A percentile compares a stretch with the other conserved stretches of the same genome.
phyloP scores from a whole-genome alignment of 1,139 yeast genomes.

The Cylindricascospora bacillispora region DNA sequence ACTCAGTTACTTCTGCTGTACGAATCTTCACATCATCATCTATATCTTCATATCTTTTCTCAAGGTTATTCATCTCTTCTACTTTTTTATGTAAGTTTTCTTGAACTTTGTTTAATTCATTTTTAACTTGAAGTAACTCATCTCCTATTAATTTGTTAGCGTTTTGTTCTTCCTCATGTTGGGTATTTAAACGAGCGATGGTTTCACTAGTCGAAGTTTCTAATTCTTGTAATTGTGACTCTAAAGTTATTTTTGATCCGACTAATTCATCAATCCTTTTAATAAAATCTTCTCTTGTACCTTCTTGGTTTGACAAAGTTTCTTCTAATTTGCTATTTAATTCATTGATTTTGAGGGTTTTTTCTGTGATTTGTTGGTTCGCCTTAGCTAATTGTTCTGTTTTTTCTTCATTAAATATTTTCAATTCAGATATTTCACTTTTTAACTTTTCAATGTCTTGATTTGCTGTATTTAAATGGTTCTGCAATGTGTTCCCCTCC shows the following conservation, averaged over 20 bases:
- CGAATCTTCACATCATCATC: slow-evolving; percentile 20
- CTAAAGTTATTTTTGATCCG: slow-evolving; percentile 1
- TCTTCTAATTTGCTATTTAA: not conserved
- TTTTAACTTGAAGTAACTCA: slow-evolving; percentile 1
- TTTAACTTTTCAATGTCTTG: slow-evolving; percentile 2
- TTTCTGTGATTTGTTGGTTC: not conserved
- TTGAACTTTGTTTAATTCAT: slow-evolving; percentile 7
- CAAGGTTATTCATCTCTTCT: slow-evolving; percentile 6
- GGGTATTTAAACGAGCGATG: slow-evolving; percentile 13
- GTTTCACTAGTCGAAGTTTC: not conserved
- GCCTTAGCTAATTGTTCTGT: not conserved
- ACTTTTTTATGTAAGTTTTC: slow-evolving; percentile 7
- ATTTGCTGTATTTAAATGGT: slow-evolving; percentile 3
- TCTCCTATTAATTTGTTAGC: slow-evolving; percentile 4
- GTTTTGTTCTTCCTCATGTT: slow-evolving; percentile 2
- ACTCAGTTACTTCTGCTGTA: slow-evolving; percentile 19
- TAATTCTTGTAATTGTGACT: not conserved
- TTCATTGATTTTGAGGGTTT: not conserved
- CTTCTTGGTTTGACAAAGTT: slow-evolving; percentile 1
- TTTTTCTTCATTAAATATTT: not conserved
- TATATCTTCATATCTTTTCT: slow-evolving; percentile 13
- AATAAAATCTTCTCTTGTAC: slow-evolving; percentile 1
- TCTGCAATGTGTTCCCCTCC: too few relatives aligned
- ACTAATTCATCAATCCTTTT: slow-evolving; percentile 1
- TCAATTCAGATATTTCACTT: slow-evolving; percentile 1